These are phyloP conservation scores for Musa acuminata DNA, from an alignment of 176 grass and related monocot species.

Conservation along the genomic window DNA sequence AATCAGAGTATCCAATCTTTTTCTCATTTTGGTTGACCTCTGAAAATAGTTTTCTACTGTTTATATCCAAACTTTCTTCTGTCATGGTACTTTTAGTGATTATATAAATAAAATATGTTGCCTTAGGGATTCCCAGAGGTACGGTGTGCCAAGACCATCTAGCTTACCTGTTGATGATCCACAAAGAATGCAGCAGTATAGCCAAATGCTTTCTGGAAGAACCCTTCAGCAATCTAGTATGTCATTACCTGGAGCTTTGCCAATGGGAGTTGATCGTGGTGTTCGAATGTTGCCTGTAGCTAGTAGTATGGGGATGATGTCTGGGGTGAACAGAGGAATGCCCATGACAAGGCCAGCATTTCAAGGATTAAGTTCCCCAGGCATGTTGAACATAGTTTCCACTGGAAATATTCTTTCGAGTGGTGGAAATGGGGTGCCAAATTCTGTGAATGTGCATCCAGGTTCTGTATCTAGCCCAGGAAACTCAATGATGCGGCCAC, in stretches of 20 bases:
- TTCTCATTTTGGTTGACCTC: not conserved
- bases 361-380: slow-evolving; percentile 48
- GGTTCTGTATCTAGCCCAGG: slow-evolving; percentile 40
- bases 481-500: slow-evolving; percentile 57
- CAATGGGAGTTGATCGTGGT: slow-evolving; percentile 57
- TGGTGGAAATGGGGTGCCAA: slow-evolving; percentile 59
- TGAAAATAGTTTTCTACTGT: not conserved
- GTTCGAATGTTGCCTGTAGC: slow-evolving; percentile 49
- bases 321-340: slow-evolving; percentile 47
- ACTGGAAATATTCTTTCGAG: slow-evolving; percentile 64
- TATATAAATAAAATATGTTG: slow-evolving; percentile 17
- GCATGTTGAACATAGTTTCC: slow-evolving; percentile 65
- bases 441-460: slow-evolving; percentile 40
- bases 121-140: slow-evolving; percentile 60
- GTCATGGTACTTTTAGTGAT: not conserved
- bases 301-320: slow-evolving; percentile 62
- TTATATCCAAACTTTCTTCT: not conserved
- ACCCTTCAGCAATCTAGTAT: slow-evolving; percentile 60
- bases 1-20: not conserved
- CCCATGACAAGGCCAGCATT: slow-evolving; percentile 51
- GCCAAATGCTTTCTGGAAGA: slow-evolving; percentile 66
- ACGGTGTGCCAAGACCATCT: slow-evolving; percentile 47
- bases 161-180: slow-evolving; percentile 52
- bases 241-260: slow-evolving; percentile 46
- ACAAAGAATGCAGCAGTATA: slow-evolving; percentile 64